A percentile compares a stretch with the other conserved stretches of the same genome.
Conservation (phyloP, 169 alveolate genomes). For the Eimeria maxima region DNA sequence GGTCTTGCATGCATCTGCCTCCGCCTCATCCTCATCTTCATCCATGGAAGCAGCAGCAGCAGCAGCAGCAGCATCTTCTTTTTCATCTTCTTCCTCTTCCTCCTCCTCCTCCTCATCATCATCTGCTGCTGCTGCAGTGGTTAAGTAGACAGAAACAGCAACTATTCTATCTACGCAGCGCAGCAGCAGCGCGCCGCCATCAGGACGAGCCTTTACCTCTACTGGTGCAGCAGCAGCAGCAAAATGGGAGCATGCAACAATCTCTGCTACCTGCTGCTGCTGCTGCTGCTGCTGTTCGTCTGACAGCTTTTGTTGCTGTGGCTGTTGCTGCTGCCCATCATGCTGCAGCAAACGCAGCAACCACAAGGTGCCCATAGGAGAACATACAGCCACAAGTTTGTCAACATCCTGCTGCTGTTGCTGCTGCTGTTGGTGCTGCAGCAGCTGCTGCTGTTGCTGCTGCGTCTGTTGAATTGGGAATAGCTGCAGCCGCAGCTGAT, state of each 20-base stretch:
- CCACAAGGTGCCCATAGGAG: constrained; percentile 12
- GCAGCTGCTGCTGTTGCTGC: not conserved
- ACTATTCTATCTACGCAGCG: constrained; percentile 25
- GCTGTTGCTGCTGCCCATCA: no score
- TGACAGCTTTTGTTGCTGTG: no score
- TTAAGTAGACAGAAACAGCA: not conserved
- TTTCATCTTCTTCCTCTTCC: not conserved
- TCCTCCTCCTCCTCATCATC: not conserved
- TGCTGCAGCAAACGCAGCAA: not conserved
- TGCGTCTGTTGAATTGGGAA: not conserved
- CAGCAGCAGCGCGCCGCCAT: constrained; percentile 61
- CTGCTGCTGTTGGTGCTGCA: not conserved
- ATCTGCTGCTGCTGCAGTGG: constrained; percentile 19
- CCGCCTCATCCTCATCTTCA: constrained; percentile 5
- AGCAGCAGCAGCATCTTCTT: not conserved
- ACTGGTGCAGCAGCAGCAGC: constrained; percentile 43
- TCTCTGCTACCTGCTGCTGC: no score
- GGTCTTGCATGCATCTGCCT: not conserved
- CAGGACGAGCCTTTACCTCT: constrained; percentile 46
- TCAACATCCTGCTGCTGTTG: constrained; percentile 44
- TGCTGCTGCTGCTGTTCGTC: no score
- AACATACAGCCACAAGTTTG: constrained; percentile 16
- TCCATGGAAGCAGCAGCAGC: not conserved
- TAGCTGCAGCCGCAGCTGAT: constrained; percentile 22
- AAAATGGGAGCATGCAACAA: not conserved